Evolutionary conservation across 2,329 filamentous ascomycete genomes (phyloP), one percentile per base, ranked within the genome.

Genomic region (Aspergillus felis): DNA sequence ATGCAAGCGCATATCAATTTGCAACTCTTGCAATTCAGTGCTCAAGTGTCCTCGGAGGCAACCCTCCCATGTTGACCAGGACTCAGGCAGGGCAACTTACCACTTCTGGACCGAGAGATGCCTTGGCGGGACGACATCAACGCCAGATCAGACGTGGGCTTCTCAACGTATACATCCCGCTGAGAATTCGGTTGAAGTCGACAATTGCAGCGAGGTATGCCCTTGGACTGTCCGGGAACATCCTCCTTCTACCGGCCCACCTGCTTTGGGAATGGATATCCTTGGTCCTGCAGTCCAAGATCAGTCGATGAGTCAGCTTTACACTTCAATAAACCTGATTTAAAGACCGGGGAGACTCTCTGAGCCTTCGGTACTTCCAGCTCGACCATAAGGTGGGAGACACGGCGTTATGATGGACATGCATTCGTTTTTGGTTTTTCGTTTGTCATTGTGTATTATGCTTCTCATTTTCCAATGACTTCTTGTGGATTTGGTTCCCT

Each of bases 181-280:
- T 6, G 71, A 73, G 41, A 64, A 66, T 3, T 61, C 67, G 10
- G 63, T 73, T n/a, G 63, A 68, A 35, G 61, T 71, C 56, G 71
- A 74, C 20, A 74, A 71, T 50, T 75, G 72, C 64, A 72, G 68
- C 54, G 72, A 74, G 59, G 61, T 74, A 9, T 75, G 73, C 54
- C 73, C 73, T 8, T 76, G 73, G 73, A 74, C 73, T 6, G 63
- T 75, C 8, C 70, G 72, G 25, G 70, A 74, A 55, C 73, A 75
- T 52, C 73, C 73, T 28, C 67, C 71, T 17, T 68, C 68, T 14
- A 59, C 60, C 9, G 66, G 71, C 24, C 58, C 73, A 7, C 73
- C 73, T 2, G 64, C 64, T 29, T 55, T 74, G 42, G 71, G 61
- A 5, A 68, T 72, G 60, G 66, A 72, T 44, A 69, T 76, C 4